A percentile compares a stretch with the other conserved stretches of the same genome.
Conservation (phyloP, 2,329 filamentous ascomycete genomes). For the Endothia cerciana region DNA sequence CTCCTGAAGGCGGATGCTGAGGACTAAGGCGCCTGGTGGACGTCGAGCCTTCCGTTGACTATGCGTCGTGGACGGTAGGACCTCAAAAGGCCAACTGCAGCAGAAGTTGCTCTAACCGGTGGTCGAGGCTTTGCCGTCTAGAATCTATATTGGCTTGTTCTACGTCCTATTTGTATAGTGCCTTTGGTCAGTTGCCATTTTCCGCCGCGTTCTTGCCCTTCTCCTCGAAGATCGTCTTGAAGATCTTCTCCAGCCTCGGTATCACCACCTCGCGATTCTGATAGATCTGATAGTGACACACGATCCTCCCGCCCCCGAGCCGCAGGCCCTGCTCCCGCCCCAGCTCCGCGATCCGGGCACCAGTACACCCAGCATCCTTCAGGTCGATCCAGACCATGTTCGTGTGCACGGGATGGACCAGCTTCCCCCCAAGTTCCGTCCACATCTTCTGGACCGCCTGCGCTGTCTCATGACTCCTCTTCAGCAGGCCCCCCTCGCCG, state of each 20-base stretch:
- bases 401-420: conserved; percentile 75
- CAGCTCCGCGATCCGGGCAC: conserved; percentile 44
- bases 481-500: conserved; percentile 65
- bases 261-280: conserved; percentile 63
- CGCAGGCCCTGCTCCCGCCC: conserved; percentile 48
- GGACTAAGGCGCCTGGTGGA: no score
- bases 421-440: conserved; percentile 69
- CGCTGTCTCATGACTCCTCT: conserved; percentile 64
- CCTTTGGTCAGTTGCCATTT: conserved; percentile 3
- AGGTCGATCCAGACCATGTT: conserved; percentile 91
- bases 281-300: conserved; percentile 65
- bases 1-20: no score
- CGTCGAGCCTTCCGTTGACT: no score
- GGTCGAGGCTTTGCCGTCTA: not conserved
- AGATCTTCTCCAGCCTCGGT: conserved; percentile 57
- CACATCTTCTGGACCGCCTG: conserved; percentile 65
- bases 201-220: conserved; percentile 27
- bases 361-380: conserved; percentile 55
- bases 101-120: no score
- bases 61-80: no score
- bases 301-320: conserved; percentile 46
- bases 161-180: conserved; percentile 19
- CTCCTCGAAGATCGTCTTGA: conserved; percentile 44
- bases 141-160: not conserved
- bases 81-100: no score